These are phyloP conservation scores for Bonia amplexicaulis DNA, from an alignment of 176 grass and related monocot genomes.

Conservation along the genomic window DNA sequence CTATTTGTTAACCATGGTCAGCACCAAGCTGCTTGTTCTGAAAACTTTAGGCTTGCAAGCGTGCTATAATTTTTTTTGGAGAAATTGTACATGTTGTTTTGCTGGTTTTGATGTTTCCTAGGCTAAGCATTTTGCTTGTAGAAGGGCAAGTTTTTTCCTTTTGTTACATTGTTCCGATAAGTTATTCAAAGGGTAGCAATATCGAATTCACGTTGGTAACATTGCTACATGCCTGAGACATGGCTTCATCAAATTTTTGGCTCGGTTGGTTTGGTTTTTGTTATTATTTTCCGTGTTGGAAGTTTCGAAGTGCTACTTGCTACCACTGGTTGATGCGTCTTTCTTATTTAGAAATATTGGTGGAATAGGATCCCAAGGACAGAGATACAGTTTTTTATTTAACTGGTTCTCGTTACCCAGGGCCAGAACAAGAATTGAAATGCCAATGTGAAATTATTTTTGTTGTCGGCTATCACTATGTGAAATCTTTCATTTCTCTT, in stretches of 20 bases:
- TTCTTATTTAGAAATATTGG: neutral
- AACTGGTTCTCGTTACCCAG: neutral
- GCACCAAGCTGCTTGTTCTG: neutral
- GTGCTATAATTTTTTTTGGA: neutral
- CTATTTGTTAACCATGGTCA: neutral
- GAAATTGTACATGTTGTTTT: neutral
- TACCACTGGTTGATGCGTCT: neutral
- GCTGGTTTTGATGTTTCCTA: neutral
- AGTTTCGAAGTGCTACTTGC: neutral
- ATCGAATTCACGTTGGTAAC: neutral
- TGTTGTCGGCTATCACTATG: neutral
- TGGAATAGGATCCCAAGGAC: neutral
- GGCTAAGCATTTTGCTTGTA: neutral
- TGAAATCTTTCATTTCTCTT: neutral
- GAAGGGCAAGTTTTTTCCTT: neutral
- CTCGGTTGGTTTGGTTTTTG: neutral
- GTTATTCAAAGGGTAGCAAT: neutral
- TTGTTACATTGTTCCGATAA: neutral
- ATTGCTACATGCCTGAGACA: neutral
- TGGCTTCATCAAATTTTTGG: neutral
- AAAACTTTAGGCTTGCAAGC: neutral
- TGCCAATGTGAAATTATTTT: neutral
- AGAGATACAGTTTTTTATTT: neutral
- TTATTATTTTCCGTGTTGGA: neutral
- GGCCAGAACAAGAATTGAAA: neutral